Base-by-base conservation (phyloP, 257 asterid genomes). In the Gentiana straminea region DNA sequence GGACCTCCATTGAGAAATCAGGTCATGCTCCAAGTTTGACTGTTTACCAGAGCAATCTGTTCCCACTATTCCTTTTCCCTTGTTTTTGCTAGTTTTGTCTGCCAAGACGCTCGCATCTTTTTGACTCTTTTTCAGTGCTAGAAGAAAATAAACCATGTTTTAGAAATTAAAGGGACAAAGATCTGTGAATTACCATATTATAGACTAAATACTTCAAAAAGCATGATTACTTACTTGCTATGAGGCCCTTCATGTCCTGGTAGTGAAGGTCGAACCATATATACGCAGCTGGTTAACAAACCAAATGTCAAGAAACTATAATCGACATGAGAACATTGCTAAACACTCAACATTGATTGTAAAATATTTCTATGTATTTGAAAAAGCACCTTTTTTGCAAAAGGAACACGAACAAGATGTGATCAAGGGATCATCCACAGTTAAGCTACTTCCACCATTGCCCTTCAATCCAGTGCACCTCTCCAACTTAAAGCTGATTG, bases 251-350 rank as follows among this genome's bases (percentile, higher is more conserved):
- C 60, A 72, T 76, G 61, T 89, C 97, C 78, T 82, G 94, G 58
- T 86, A 82, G 35, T 89, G 79, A 65, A 89, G 95, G 72, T 86
- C 95, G 68, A 83, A 58, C 97, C 90, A 89, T 36, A 89, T 67
- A 73, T 77, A 70, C 43, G 81, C 91, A 74, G 96, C 97, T 90
- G 75, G 57, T 56, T 47, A 41, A 48, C 57, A 64, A 64, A 72
- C 52, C 37, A 65, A 73, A 52, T 49, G 46, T 41, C 7, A 41
- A 41, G 46, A 5, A 41, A 41, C 8, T 4, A 41, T 7, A 41
- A 24, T 24, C 24, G 11, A 10, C 46, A 1, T 41, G 9, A 41
- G 9, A 4, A 10, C 2, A 2, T 41, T 39, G 45, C 45, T 41
- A 41, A 41, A 1, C 46, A 41, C 8, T 41, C 4, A 41, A 41